Conservation (phyloP, 768 basidiomycete genomes). For the Suillus tomentosus region DNA sequence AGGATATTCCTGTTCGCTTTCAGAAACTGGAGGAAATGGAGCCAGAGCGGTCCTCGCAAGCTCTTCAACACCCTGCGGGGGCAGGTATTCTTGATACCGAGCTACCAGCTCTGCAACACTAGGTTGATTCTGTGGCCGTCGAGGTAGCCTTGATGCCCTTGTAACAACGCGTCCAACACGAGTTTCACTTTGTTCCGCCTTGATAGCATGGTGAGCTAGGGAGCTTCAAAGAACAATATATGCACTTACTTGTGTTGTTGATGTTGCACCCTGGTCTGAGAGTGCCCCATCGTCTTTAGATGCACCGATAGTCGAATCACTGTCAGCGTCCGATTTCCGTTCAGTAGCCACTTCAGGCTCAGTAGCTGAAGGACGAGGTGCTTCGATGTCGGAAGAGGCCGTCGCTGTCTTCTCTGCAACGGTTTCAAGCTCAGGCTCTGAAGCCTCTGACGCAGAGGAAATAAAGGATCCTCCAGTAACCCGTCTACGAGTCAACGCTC, state of each 20-base stretch:
- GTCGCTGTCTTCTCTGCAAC: constrained; percentile 21
- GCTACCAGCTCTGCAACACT: constrained; percentile 86
- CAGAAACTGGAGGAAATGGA: constrained; percentile 62
- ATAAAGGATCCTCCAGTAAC: constrained; percentile 56
- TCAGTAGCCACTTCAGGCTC: constrained; percentile 17
- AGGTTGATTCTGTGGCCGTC: constrained; percentile 54
- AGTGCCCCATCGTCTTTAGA: constrained; percentile 29
- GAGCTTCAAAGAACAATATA: constrained; percentile 3
- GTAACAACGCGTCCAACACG: constrained; percentile 26
- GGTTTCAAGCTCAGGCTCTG: constrained; percentile 57
- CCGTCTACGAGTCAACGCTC: constrained; percentile 44
- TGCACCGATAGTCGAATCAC: constrained; percentile 84
- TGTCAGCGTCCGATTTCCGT: constrained; percentile 65
- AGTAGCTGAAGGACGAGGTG: constrained; percentile 2
- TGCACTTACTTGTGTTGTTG: constrained; percentile 30
- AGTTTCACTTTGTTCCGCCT: constrained; percentile 27
- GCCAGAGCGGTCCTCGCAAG: constrained; percentile 70
- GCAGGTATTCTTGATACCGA: constrained; percentile 77
- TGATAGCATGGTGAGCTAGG: constrained; percentile 18
- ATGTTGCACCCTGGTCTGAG: constrained; percentile 21
- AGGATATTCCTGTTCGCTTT: constrained; percentile 77
- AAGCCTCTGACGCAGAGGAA: constrained; percentile 74
- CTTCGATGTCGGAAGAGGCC: constrained; percentile 22
- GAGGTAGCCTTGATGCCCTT: constrained; percentile 62
- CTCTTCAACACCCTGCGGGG: constrained; percentile 71